Evolutionary conservation across 352 stramenopile species (phyloP).

Genomic region (Phytophthora sojae): DNA sequence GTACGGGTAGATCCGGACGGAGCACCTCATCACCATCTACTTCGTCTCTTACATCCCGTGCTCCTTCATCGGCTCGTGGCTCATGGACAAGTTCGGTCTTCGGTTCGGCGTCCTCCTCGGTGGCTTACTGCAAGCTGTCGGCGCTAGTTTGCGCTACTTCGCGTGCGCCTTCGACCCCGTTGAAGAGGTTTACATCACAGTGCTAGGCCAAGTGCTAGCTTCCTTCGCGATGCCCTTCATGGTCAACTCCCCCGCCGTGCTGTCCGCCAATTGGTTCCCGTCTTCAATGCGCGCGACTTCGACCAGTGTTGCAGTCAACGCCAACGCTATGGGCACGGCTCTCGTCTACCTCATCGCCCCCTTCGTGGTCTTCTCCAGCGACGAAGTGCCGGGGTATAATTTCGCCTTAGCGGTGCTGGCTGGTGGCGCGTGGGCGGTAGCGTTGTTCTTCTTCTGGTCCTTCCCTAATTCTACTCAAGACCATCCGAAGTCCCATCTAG

Average conservation of each 20-base stretch:
- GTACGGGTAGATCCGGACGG: slow-evolving; percentile 54
- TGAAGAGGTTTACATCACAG: slow-evolving; percentile 44
- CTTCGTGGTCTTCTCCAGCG: slow-evolving; percentile 51
- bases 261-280: slow-evolving; percentile 81
- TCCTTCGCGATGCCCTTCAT: slow-evolving; percentile 81
- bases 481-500: slow-evolving; percentile 58
- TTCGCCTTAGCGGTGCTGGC: slow-evolving; percentile 47
- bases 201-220: slow-evolving; percentile 64
- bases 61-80: slow-evolving; percentile 78
- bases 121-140: slow-evolving; percentile 55
- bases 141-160: slow-evolving; percentile 53
- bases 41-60: slow-evolving; percentile 82
- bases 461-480: slow-evolving; percentile 42
- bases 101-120: slow-evolving; percentile 66
- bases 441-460: slow-evolving; percentile 49
- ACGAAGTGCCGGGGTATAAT: slow-evolving; percentile 55
- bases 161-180: slow-evolving; percentile 30
- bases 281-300: slow-evolving; percentile 63
- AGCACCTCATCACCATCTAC: slow-evolving; percentile 79
- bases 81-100: slow-evolving; percentile 76
- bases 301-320: slow-evolving; percentile 75
- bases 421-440: slow-evolving; percentile 23
- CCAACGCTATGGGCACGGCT: slow-evolving; percentile 69
- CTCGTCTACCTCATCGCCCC: slow-evolving; percentile 63
- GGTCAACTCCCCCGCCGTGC: slow-evolving; percentile 75